Evolutionary conservation across 1,284 basidiomycete genomes (phyloP), one percentile per base, ranked within the genome.

Genomic region (Paramarasmius palmivorus): DNA sequence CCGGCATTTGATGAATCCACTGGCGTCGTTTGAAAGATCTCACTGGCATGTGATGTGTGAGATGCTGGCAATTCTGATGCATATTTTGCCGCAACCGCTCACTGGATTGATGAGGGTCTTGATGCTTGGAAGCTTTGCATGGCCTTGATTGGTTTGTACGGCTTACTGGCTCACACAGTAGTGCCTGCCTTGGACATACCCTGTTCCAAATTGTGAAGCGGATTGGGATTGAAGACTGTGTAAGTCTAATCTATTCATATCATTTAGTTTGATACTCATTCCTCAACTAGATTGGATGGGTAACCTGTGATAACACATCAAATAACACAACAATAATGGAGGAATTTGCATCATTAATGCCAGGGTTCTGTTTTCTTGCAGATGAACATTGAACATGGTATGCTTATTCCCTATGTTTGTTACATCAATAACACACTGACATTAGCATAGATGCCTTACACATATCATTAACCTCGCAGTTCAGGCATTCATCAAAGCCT

Each of bases 401-500:
- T 8, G 59, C 57, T 32, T 49, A 5, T n/a, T 56, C 41, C n/a
- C 38, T 40, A 23, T 44, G n/a, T 4, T 5, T 12, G 41, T 19
- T 44, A n/a, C 22, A 4, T 25, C 41, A 44, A 6, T 20, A 8
- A 44, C 41, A 9, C 17, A 9, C 22, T 19, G 12, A 32, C 29
- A 32, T 32, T 19, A 26, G 53, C 26, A 8, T 47, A 73, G 72
- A 3, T 74, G 73, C 55, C 63, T 73, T 20, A 70, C 67, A 0
- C 72, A 75, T 55, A 59, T 73, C 26, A 68, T 74, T 50, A 74
- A 75, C 45, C 67, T 74, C 0, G 67, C 65, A 5, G 70, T 64
- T 0, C 73, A 75, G 52, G 65, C 61, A 0, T 39, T 75, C 1
- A 63, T 75, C 12, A 59, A 56, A 0, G 59, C 61, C 2, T 53